Conservation (phyloP, 2,329 filamentous ascomycete genomes). For the Lasiodiplodia gonubiensis region DNA sequence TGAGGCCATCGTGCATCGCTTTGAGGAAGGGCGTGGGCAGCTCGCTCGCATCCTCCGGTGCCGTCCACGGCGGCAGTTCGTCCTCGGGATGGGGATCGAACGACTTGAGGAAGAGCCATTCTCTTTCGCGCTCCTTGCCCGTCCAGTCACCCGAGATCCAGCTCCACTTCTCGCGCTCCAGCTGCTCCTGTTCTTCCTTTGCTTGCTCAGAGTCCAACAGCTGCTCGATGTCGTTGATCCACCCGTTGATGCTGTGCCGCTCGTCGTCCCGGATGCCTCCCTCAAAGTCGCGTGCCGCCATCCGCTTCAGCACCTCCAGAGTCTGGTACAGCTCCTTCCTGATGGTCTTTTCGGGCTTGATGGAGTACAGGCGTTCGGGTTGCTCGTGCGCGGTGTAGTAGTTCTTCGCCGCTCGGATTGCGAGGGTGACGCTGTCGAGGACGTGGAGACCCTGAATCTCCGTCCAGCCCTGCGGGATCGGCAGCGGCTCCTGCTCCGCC, state of each 20-base stretch:
- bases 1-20: constrained; percentile 76
- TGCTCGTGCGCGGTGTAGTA: constrained; percentile 95
- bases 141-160: constrained; percentile 79
- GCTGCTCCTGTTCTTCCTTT: constrained; percentile 74
- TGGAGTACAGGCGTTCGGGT: constrained; percentile 81
- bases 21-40: constrained; percentile 75
- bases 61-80: constrained; percentile 70
- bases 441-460: constrained; percentile 92
- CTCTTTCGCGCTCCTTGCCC: constrained; percentile 77
- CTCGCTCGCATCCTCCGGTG: constrained; percentile 57
- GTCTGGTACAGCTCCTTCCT: constrained; percentile 83
- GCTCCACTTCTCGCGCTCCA: constrained; percentile 74
- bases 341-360: constrained; percentile 86
- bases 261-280: constrained; percentile 83
- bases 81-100: constrained; percentile 65
- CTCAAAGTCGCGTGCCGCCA: constrained; percentile 85
- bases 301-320: constrained; percentile 88
- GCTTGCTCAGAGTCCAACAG: constrained; percentile 79
- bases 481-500: constrained; percentile 36
- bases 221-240: constrained; percentile 78
- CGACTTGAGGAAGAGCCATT: constrained; percentile 79
- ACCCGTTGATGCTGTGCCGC: constrained; percentile 73
- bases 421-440: constrained; percentile 88
- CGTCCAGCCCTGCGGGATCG: constrained; percentile 67
- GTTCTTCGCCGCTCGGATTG: constrained; percentile 93